A percentile compares a stretch with the other conserved stretches of the same genome.
Evolutionary conservation across 257 asterid species (phyloP).

Genomic region (Coffea canephora): DNA sequence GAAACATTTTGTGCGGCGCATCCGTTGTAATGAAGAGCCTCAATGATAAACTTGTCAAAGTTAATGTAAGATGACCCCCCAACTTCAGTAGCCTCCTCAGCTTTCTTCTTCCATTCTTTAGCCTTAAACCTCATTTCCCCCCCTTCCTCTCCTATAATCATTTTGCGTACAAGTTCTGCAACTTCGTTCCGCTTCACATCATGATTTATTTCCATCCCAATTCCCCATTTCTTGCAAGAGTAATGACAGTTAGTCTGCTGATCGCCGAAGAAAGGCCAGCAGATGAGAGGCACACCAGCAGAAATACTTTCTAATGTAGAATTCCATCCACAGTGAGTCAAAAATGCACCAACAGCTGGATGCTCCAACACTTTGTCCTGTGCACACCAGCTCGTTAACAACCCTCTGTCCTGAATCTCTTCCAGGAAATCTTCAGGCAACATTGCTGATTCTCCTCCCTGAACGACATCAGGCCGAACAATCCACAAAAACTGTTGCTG

Average conservation of each 20-base stretch:
- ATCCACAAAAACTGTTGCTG: slow-evolving; percentile 53
- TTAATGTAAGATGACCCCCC: slow-evolving; percentile 39
- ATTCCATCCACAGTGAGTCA: slow-evolving; percentile 64
- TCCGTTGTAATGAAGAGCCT: slow-evolving; percentile 19
- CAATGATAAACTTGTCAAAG: slow-evolving; percentile 35
- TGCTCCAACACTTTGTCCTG: slow-evolving; percentile 46
- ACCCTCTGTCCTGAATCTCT: slow-evolving; percentile 45
- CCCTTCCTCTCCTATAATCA: slow-evolving; percentile 46
- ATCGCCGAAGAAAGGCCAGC: slow-evolving; percentile 62
- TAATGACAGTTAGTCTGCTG: slow-evolving; percentile 52
- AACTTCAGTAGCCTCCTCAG: slow-evolving; percentile 38
- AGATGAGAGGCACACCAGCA: slow-evolving; percentile 42
- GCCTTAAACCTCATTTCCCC: slow-evolving; percentile 39
- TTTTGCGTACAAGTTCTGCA: slow-evolving; percentile 31
- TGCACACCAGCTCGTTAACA: slow-evolving; percentile 42
- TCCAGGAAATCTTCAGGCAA: slow-evolving; percentile 35
- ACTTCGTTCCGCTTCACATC: slow-evolving; percentile 50
- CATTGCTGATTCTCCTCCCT: slow-evolving; percentile 27
- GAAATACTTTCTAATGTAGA: slow-evolving; percentile 38
- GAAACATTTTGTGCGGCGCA: background rate
- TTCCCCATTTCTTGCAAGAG: slow-evolving; percentile 44
- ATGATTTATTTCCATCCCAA: slow-evolving; percentile 42
- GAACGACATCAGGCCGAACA: slow-evolving; percentile 45
- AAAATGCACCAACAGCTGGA: slow-evolving; percentile 36
- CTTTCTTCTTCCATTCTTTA: slow-evolving; percentile 51